Conservation (phyloP, 345 rosid species). For the Lumnitzera littorea region DNA sequence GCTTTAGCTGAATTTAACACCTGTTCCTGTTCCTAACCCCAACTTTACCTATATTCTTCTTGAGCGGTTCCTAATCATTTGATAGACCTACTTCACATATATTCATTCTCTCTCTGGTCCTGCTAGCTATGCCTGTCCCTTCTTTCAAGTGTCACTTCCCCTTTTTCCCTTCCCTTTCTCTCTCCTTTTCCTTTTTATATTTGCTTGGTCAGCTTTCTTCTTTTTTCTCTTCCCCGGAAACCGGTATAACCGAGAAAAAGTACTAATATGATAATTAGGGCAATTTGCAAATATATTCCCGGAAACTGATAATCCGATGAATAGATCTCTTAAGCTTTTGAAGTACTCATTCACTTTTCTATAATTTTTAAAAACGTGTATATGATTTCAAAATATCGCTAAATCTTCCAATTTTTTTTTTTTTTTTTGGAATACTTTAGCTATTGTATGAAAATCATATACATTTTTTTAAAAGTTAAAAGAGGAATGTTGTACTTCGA, state of each 20-base stretch:
- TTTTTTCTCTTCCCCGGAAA: constrained; percentile 19
- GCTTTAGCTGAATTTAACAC: constrained; percentile 39
- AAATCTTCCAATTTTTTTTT: too few relatives aligned
- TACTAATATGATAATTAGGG: constrained; percentile 5
- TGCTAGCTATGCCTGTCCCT: constrained; percentile 17
- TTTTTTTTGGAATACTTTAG: too few relatives aligned
- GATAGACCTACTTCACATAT: constrained; percentile 32
- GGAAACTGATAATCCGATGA: too few relatives aligned
- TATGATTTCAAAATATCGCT: too few relatives aligned
- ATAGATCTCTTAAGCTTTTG: too few relatives aligned
- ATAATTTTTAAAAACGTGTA: too few relatives aligned
- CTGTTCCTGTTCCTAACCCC: constrained; percentile 42
- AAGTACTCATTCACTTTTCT: too few relatives aligned
- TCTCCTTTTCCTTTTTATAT: neutral
- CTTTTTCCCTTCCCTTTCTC: constrained; percentile 1
- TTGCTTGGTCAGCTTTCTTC: constrained; percentile 18
- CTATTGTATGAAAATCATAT: too few relatives aligned
- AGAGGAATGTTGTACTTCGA: too few relatives aligned
- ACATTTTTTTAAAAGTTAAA: too few relatives aligned
- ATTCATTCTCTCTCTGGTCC: constrained; percentile 26
- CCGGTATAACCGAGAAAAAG: constrained; percentile 28
- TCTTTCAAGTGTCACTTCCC: constrained; percentile 23
- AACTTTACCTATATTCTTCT: constrained; percentile 2
- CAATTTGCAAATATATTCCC: too few relatives aligned
- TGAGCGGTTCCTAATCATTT: constrained; percentile 25